Percentiles rank a stretch among this genome's conserved stretches.
phyloP scores from a whole-genome alignment of 163 green algal species.

The Chlamydomonas reinhardtii region DNA sequence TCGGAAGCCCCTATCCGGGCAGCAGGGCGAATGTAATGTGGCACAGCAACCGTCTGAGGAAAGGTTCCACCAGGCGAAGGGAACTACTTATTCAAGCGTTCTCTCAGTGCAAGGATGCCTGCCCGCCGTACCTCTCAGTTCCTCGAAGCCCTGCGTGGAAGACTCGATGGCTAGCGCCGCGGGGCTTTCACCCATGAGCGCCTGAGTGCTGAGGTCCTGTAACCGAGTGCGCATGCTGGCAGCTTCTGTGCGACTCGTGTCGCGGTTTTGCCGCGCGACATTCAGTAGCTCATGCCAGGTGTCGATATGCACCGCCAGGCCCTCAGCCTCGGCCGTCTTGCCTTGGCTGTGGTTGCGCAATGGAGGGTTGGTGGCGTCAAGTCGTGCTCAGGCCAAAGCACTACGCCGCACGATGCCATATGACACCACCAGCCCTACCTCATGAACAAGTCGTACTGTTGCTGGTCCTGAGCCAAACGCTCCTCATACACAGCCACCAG shows the following conservation, averaged over 20 bases:
- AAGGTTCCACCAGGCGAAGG: too few relatives aligned
- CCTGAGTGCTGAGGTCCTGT: not conserved
- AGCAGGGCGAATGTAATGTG: not conserved
- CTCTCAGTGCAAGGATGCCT: not conserved
- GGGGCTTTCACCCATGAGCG: not conserved
- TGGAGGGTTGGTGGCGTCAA: not conserved
- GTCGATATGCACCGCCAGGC: slow-evolving; percentile 22
- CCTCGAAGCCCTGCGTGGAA: slow-evolving; percentile 2
- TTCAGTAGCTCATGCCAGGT: slow-evolving; percentile 37
- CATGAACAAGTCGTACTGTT: not conserved
- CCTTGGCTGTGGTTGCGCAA: slow-evolving; percentile 1
- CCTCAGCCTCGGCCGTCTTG: slow-evolving; percentile 20
- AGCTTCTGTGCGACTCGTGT: slow-evolving; percentile 14
- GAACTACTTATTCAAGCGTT: too few relatives aligned
- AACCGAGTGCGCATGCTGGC: not conserved
- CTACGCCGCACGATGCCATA: not conserved
- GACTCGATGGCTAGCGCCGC: not conserved
- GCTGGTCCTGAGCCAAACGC: slow-evolving; percentile 13
- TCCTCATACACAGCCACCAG: slow-evolving; percentile 30
- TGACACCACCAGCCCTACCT: not conserved
- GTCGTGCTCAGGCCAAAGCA: not conserved
- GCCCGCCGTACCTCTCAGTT: slow-evolving; percentile 17
- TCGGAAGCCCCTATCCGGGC: slow-evolving; percentile 1
- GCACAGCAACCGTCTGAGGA: too few relatives aligned
- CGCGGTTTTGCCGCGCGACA: slow-evolving; percentile 13